These are phyloP conservation scores for Astragalus membranaceus DNA, from an alignment of 306 rosid genomes.

Conservation along the genomic window DNA sequence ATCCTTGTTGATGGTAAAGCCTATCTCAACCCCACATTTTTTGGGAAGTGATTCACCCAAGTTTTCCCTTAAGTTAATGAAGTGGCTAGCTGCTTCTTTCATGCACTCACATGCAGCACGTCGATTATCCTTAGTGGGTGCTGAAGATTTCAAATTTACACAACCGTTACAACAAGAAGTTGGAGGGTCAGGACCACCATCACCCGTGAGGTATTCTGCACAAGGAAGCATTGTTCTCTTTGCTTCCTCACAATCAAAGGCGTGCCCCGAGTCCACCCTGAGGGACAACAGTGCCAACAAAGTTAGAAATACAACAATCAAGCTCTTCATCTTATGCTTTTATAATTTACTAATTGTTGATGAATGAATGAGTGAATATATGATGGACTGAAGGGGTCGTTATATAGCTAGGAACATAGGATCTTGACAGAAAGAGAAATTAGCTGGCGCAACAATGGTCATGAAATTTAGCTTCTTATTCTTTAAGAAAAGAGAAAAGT, in stretches of 20 bases:
- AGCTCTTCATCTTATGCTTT: background rate
- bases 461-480: background rate
- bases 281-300: background rate
- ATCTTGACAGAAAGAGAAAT: background rate
- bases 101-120: conserved; percentile 30
- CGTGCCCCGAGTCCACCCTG: background rate
- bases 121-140: background rate
- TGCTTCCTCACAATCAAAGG: conserved; percentile 10
- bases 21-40: conserved; percentile 1
- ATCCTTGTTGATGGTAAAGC: conserved; percentile 6
- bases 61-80: background rate
- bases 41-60: conserved; percentile 8
- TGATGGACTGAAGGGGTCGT: background rate
- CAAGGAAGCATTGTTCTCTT: background rate
- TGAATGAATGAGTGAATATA: background rate
- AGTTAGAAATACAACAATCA: background rate
- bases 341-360: background rate
- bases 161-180: conserved; percentile 1
- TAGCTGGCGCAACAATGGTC: background rate
- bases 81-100: background rate
- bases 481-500: no score
- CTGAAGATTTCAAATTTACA: background rate
- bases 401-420: background rate
- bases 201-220: background rate
- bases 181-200: background rate